phyloP scores from a whole-genome alignment of 495 filamentous ascomycete species.

The Talaromyces stipitatus region DNA sequence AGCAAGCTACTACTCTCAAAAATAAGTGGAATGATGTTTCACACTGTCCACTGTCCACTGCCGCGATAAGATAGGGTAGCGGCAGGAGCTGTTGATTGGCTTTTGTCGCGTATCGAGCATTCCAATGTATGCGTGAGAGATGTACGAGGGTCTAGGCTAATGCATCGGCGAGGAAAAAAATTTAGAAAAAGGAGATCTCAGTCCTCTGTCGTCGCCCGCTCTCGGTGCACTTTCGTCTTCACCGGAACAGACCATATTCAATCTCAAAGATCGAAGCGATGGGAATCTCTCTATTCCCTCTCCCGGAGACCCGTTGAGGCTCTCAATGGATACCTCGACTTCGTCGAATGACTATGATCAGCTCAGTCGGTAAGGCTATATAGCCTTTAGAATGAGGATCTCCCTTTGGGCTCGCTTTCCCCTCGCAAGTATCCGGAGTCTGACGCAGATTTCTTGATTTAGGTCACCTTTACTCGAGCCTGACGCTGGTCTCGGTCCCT shows the following conservation, averaged over 20 bases:
- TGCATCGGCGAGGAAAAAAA: background rate
- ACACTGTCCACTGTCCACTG: background rate
- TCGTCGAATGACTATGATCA: constrained; percentile 36
- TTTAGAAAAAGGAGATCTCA: constrained; percentile 29
- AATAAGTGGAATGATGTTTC: background rate
- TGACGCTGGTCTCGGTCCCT: constrained; percentile 55
- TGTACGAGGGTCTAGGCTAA: constrained; percentile 2
- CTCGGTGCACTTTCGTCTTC: constrained; percentile 35
- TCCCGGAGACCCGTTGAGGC: constrained; percentile 27
- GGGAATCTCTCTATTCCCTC: constrained; percentile 48
- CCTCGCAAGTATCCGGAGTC: background rate
- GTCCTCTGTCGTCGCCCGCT: constrained; percentile 39
- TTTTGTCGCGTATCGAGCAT: background rate
- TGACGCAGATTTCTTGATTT: background rate
- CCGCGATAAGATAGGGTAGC: background rate
- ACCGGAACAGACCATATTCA: constrained; percentile 29
- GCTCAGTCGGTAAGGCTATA: constrained; percentile 30
- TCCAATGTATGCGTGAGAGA: background rate
- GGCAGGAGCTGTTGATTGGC: background rate
- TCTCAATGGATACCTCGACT: constrained; percentile 28
- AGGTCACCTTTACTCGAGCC: constrained; percentile 55
- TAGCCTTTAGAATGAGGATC: background rate
- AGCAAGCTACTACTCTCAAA: background rate
- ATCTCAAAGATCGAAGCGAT: constrained; percentile 59
- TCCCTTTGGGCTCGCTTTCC: background rate